Evolutionary conservation across 768 basidiomycete species (phyloP).

Genomic region (Russula sp.): DNA sequence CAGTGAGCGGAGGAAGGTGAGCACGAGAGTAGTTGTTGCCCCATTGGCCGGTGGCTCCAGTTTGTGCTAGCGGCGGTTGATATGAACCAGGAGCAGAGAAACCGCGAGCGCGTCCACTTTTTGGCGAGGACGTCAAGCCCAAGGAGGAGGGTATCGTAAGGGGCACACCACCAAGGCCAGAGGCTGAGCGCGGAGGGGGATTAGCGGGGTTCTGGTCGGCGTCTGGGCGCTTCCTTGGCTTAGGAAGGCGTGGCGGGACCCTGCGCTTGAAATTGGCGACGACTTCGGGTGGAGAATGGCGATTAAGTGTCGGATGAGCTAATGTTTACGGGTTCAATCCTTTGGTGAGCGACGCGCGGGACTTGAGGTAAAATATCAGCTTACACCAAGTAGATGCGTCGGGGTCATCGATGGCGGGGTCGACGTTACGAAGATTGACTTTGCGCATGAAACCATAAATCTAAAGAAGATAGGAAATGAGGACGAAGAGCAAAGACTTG

Average conservation of each 20-base stretch:
- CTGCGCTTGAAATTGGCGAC: slow-evolving; percentile 94
- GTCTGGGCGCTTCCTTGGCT: slow-evolving; percentile 71
- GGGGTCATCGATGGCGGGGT: slow-evolving; percentile 91
- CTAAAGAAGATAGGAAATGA: slow-evolving; percentile 37
- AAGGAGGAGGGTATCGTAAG: slow-evolving; percentile 53
- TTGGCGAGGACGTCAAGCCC: slow-evolving; percentile 36
- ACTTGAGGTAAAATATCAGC: slow-evolving; percentile 31
- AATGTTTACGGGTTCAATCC: slow-evolving; percentile 13
- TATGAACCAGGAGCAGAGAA: slow-evolving; percentile 82
- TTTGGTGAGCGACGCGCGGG: slow-evolving; percentile 21
- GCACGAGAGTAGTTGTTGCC: slow-evolving; percentile 43
- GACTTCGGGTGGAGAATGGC: slow-evolving; percentile 84
- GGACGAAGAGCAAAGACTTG: slow-evolving; percentile 22
- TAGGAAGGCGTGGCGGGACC: slow-evolving; percentile 87
- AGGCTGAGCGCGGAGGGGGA: slow-evolving; percentile 71
- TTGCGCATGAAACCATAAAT: slow-evolving; percentile 99
- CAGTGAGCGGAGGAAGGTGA: slow-evolving; percentile 71
- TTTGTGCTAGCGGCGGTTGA: slow-evolving; percentile 62
- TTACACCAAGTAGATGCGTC: slow-evolving; percentile 96
- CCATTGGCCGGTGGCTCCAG: slow-evolving; percentile 49
- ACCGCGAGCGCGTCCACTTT: slow-evolving; percentile 55
- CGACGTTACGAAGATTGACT: slow-evolving; percentile 91
- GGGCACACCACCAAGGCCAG: slow-evolving; percentile 62
- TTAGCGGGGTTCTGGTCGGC: slow-evolving; percentile 61
- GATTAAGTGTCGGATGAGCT: slow-evolving; percentile 90